Evolutionary conservation across 176 grass and related monocot species (phyloP), one percentile per base, ranked within the genome.

Genomic region (Triticum urartu): DNA sequence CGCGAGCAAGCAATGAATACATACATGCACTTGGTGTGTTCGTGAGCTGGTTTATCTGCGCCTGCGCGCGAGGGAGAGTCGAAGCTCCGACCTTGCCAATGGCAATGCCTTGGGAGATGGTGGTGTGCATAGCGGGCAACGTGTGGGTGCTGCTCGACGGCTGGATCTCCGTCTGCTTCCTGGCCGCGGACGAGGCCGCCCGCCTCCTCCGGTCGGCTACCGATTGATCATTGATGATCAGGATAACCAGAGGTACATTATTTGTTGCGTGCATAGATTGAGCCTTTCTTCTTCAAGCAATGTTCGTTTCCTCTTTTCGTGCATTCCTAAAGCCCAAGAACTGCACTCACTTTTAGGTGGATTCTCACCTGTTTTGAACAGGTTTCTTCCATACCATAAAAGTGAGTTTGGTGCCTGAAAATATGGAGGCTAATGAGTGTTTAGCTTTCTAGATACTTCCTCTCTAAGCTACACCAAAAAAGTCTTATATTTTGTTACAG

Each of bases 131-230:
- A 36, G 60, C 69, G 20, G 60, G n/a, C 61, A 89, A 81, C 83
- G 83, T 89, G 34, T 89, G 72, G 69, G 13, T 52, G 77, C 62
- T 89, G 61, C 83, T 89, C 13, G 83, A 81, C 47, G 77, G 24
- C 60, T 89, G 88, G 88, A 74, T 89, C 69, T 45, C 83, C 0
- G 75, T 71, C 9, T 89, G 88, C 88, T 72, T 80, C 61, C 83
- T 89, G 18, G 69, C 88, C 69, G 88, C 88, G 77, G 88, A 85
- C 61, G 88, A 89, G 83, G 61, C 64, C 62, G 88, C 83, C 0
- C 45, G 88, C 20, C 24, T 89, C 34, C 83, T 89, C 43, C 82
- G 83, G 1, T 68, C 82, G 2, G 77, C 77, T 5, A 50, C 60
- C 17, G 24, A 33, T 30, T 79, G 50, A 78, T 68, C 43, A 47